Percentiles rank a stretch among this genome's conserved stretches.
Conservation (phyloP, 768 basidiomycete species). For the Agrocybe praecox region DNA sequence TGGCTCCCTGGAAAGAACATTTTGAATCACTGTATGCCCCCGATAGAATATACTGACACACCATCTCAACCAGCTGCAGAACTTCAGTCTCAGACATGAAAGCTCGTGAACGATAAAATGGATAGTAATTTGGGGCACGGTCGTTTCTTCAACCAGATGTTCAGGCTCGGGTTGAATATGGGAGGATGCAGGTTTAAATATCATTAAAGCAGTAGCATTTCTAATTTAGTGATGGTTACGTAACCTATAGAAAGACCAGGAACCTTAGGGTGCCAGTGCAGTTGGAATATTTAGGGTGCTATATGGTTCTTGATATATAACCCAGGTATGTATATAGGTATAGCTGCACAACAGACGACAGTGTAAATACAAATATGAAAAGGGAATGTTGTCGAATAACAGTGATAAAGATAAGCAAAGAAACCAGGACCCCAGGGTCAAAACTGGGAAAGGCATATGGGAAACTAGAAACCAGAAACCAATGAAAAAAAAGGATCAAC, state of each 20-base stretch:
- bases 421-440: constrained; percentile 3
- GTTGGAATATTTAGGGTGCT: no score
- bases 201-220: neutral
- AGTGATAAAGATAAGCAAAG: neutral
- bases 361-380: neutral
- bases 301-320: no score
- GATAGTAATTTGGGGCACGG: neutral
- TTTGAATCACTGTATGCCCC: neutral
- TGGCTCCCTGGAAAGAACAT: constrained; percentile 67
- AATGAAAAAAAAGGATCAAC: neutral
- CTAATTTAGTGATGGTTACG: constrained; percentile 4
- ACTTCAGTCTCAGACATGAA: constrained; percentile 47
- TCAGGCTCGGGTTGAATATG: neutral
- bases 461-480: constrained; percentile 1
- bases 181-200: neutral
- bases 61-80: constrained; percentile 60
- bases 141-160: no score
- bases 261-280: no score
- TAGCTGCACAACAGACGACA: neutral
- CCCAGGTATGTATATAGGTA: neutral
- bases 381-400: neutral
- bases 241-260: neutral
- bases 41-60: constrained; percentile 14
- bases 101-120: neutral
- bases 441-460: neutral